Conservation (phyloP, 192 early-diverging fungal species). For the Linnemannia schmuckeri region DNA sequence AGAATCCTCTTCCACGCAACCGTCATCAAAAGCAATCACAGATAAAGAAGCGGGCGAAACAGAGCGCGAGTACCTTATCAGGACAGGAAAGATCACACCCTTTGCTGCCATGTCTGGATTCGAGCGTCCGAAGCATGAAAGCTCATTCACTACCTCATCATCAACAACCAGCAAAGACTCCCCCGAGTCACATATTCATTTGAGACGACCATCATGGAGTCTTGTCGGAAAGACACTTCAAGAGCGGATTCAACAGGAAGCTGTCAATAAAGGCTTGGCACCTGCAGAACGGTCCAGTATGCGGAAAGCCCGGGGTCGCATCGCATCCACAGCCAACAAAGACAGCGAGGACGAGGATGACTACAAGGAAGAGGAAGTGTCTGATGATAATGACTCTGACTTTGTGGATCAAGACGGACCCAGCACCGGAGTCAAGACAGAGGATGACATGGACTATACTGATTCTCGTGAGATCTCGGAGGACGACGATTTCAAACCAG, state of each 20-base stretch:
- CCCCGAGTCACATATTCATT: constrained; percentile 35
- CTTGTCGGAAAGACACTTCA: constrained; percentile 28
- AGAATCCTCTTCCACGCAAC: constrained; percentile 18
- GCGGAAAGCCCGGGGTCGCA: constrained; percentile 31
- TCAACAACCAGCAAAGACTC: constrained; percentile 6
- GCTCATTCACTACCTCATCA: neutral
- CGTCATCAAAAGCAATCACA: constrained; percentile 29
- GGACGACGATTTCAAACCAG: constrained; percentile 50
- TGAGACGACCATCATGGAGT: constrained; percentile 31
- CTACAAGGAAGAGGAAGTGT: constrained; percentile 3
- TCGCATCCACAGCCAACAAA: constrained; percentile 28
- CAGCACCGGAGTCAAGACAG: constrained; percentile 12
- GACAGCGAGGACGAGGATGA: constrained; percentile 26
- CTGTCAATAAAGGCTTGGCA: neutral
- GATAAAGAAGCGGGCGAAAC: constrained; percentile 59
- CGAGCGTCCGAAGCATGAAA: constrained; percentile 31
- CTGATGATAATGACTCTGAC: constrained; percentile 64
- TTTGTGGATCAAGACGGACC: constrained; percentile 15
- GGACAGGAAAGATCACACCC: constrained; percentile 77
- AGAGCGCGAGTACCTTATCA: constrained; percentile 74
- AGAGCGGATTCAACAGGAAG: neutral
- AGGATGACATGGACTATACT: constrained; percentile 20
- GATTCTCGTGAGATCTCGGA: constrained; percentile 29
- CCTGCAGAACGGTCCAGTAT: constrained; percentile 43
- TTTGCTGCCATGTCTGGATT: constrained; percentile 64